A percentile compares a stretch with the other conserved stretches of the same genome.
Conservation (phyloP, 1,284 basidiomycete genomes). For the Golubevia sp. region DNA sequence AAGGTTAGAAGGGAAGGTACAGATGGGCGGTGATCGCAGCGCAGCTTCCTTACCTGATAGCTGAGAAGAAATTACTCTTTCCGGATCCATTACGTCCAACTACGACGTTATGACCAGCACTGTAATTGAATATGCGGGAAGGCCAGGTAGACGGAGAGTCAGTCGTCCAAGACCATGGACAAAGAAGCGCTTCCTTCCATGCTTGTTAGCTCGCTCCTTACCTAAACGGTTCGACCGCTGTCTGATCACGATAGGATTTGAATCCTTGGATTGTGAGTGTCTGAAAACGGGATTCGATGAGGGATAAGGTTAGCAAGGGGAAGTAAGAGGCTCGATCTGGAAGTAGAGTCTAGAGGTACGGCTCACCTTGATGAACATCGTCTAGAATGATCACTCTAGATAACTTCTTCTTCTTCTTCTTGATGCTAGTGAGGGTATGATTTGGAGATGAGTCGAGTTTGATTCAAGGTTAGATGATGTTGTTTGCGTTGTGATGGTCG, state of each 20-base stretch:
- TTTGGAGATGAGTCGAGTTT: no score
- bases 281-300: conserved; percentile 12
- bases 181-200: no score
- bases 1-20: neutral
- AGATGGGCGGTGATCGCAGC: no score
- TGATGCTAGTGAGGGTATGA: no score
- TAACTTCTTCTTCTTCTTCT: no score
- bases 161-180: no score
- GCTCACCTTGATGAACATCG: conserved; percentile 27
- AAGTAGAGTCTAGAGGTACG: neutral
- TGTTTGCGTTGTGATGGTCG: no score
- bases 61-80: conserved; percentile 62
- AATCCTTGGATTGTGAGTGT: conserved; percentile 70
- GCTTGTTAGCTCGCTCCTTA: no score
- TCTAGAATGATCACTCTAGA: no score
- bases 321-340: neutral
- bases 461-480: no score
- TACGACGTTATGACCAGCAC: conserved; percentile 58
- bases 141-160: neutral
- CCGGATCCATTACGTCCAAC: conserved; percentile 62
- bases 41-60: conserved; percentile 6
- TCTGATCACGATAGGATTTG: conserved; percentile 82
- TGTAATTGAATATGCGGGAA: conserved; percentile 4
- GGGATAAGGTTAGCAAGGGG: no score
- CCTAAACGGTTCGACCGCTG: conserved; percentile 67